Evolutionary conservation across 1,284 basidiomycete species (phyloP), one percentile per base, ranked within the genome.

Genomic region (Boletus putidus): DNA sequence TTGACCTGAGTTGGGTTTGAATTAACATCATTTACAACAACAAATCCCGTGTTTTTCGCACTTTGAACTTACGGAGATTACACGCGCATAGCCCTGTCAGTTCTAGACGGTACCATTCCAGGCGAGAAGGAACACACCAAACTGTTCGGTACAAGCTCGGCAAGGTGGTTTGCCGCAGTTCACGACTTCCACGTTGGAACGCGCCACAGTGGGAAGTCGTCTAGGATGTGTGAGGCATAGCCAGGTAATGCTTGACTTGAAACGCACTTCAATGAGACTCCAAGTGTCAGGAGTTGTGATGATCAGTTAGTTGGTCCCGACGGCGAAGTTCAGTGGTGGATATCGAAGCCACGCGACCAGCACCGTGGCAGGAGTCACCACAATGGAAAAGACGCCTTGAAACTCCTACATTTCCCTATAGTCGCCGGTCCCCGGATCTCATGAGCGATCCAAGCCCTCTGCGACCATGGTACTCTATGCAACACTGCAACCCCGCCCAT

Each of bases 61-160:
- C 37, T 51, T 35, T 42, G 47, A 45, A 43, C 53, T 18, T 25
- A 25, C 68, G 70, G 67, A 70, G 56, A 68, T 68, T 69, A 68
- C 57, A 44, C 36, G 46, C 16, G 53, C 56, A 66, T 57, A 57
- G 57, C 65, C 66, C n/a, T 58, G 58, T 53, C 47, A 43, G 36
- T 48, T 42, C 63, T 29, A 42, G 49, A 58, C n/a, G 43, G 54
- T 49, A 46, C 58, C 50, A 57, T 57, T 51, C 44, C 53, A 55
- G 37, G 55, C 36, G 58, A 58, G 49, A 70, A 49, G 53, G 37
- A 45, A 45, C 23, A 44, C 47, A 37, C 53, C 42, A 46, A 23
- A 45, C 31, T 47, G 27, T 43, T 56, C 50, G 51, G 48, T 39
- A 51, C 48, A 36, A 45, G 53, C 59, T 57, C 45, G 42, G 33